These are phyloP conservation scores for Boletus tylopilopsis DNA, from an alignment of 768 basidiomycete genomes.

Conservation along the genomic window DNA sequence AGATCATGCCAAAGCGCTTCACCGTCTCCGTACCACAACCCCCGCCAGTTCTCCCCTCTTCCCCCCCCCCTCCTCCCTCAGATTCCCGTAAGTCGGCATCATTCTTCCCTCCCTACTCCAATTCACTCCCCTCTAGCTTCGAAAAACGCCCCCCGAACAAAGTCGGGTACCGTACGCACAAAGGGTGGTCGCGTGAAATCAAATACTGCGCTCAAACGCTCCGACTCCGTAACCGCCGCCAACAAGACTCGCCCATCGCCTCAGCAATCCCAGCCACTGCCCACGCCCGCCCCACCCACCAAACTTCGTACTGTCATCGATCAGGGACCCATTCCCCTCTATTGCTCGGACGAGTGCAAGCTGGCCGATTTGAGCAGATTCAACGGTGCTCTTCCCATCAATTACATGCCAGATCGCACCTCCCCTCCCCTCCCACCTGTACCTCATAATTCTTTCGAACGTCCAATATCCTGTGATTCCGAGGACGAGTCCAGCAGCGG, in stretches of 20 bases:
- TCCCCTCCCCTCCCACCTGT: constrained; percentile 40
- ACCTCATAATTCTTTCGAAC: constrained; percentile 37
- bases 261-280: constrained; percentile 19
- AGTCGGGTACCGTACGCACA: constrained; percentile 35
- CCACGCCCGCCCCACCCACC: constrained; percentile 31
- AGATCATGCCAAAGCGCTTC: constrained; percentile 75
- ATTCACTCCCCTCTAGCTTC: constrained; percentile 14
- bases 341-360: constrained; percentile 79
- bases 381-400: constrained; percentile 39
- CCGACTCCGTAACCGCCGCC: constrained; percentile 21
- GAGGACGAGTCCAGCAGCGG: constrained; percentile 41
- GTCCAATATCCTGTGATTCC: constrained; percentile 26
- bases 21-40: constrained; percentile 42
- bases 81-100: constrained; percentile 33
- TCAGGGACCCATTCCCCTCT: constrained; percentile 74
- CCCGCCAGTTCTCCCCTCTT: constrained; percentile 15
- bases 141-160: constrained; percentile 34
- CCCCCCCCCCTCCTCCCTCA: constrained; percentile 34
- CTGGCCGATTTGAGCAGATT: constrained; percentile 50
- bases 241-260: constrained; percentile 13
- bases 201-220: constrained; percentile 51
- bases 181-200: constrained; percentile 51
- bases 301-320: constrained; percentile 71
- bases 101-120: background rate
- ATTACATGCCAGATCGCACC: constrained; percentile 46